These are phyloP conservation scores for Tephrocybe sp. DNA, from an alignment of 768 basidiomycete species.

Conservation along the genomic window DNA sequence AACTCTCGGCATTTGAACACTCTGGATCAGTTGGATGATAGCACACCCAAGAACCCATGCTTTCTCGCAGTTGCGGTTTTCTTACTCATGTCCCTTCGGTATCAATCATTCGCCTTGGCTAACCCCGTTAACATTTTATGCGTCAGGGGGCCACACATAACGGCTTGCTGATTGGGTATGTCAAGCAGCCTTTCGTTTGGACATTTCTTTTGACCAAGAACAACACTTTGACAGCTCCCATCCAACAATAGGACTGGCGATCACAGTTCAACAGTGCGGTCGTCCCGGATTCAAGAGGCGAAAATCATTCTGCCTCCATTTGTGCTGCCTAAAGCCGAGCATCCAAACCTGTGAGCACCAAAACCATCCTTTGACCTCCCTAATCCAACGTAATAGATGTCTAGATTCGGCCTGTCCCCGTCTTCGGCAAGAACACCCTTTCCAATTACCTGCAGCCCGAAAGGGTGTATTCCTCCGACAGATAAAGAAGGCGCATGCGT, in stretches of 20 bases:
- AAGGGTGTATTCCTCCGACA: constrained; percentile 15
- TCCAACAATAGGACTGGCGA: constrained; percentile 11
- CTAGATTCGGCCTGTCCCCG: constrained; percentile 16
- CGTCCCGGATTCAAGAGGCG: constrained; percentile 7
- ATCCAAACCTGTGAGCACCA: constrained; percentile 1
- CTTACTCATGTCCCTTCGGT: neutral
- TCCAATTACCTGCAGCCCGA: constrained; percentile 15
- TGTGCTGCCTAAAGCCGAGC: constrained; percentile 7
- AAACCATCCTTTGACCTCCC: constrained; percentile 1
- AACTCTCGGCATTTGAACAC: neutral
- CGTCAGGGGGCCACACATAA: constrained; percentile 8
- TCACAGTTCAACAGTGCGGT: constrained; percentile 14
- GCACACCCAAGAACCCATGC: neutral
- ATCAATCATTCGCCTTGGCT: constrained; percentile 12
- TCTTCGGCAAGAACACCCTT: constrained; percentile 18
- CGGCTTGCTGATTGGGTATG: constrained; percentile 12
- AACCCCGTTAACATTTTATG: constrained; percentile 3
- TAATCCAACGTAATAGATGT: constrained; percentile 23
- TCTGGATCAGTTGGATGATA: too few species aligned
- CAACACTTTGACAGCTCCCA: constrained; percentile 14
- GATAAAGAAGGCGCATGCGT: constrained; percentile 23
- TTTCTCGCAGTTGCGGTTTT: neutral
- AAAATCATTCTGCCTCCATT: constrained; percentile 17
- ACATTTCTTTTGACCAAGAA: neutral
- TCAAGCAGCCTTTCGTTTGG: constrained; percentile 12